Base-by-base conservation (phyloP, 169 alveolate species). In the Cystoisospora suis region DNA sequence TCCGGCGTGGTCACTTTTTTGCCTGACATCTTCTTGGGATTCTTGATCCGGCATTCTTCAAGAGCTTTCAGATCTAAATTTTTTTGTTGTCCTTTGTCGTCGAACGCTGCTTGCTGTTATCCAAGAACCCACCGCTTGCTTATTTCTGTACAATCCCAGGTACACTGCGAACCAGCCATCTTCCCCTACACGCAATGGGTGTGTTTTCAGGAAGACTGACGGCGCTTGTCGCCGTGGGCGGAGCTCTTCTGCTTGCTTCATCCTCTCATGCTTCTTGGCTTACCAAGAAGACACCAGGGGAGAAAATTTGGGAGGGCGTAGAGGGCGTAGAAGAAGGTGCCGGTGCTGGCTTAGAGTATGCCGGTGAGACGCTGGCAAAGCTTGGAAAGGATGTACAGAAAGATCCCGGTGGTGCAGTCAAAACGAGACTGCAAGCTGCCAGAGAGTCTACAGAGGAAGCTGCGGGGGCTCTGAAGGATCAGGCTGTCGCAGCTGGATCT, bases 251-350 rank as follows among this genome's bases (percentile, higher is more conserved):
- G n/a, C n/a, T n/a, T n/a, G n/a, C n/a, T n/a, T n/a, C n/a, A n/a
- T n/a, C n/a, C n/a, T n/a, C n/a, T 65, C n/a, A 1, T 65, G 36
- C 23, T 27, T 1, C 7, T 20, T 65, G 77, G 12, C 34, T 65
- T 44, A 23, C 45, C 77, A 17, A 36, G 44, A 44, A 65, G 34
- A 9, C 77, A 23, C 5, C 77, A 12, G 77, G 77, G 34, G 36
- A 65, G 5, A 65, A 65, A 65, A 65, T 65, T 12, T 65, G 77
- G 77, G 77, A 65, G 20, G 77, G 77, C 15, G 40, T 65, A 32
- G 77, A 32, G 45, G 5, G n/a, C 5, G 77, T n/a, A 15, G 77
- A 44, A n/a, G 45, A 65, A 44, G 77, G 23, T 7, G 34, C 77
- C 1, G 77, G 77, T 2, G 77, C 36, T 7, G 77, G 77, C 27